Conservation (phyloP, 2,329 filamentous ascomycete species). For the Amphichorda felina region DNA sequence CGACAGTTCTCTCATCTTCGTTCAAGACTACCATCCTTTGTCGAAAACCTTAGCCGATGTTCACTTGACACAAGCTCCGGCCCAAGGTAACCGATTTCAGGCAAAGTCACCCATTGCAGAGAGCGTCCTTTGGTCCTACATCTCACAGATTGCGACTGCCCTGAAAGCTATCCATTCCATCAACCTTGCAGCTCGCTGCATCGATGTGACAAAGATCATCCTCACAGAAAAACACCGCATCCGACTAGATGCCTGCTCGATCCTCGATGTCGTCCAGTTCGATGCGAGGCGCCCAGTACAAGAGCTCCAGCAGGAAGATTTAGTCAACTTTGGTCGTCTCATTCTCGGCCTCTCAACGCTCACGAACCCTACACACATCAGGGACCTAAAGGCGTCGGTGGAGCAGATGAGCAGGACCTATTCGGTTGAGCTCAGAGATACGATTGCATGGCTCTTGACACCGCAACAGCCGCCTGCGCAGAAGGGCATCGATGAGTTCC, state of each 20-base stretch:
- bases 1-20: slow-evolving; percentile 88
- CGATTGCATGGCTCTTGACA: slow-evolving; percentile 69
- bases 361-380: slow-evolving; percentile 36
- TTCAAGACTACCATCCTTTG: slow-evolving; percentile 85
- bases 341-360: slow-evolving; percentile 74
- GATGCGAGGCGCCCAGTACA: slow-evolving; percentile 56
- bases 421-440: slow-evolving; percentile 66
- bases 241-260: slow-evolving; percentile 75
- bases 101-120: slow-evolving; percentile 47
- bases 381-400: slow-evolving; percentile 58
- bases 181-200: slow-evolving; percentile 72
- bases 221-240: slow-evolving; percentile 85
- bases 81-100: slow-evolving; percentile 30
- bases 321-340: slow-evolving; percentile 71
- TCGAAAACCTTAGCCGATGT: slow-evolving; percentile 83
- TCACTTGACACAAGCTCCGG: slow-evolving; percentile 32
- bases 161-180: slow-evolving; percentile 74
- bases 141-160: slow-evolving; percentile 82
- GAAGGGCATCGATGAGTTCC: slow-evolving; percentile 70
- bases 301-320: slow-evolving; percentile 80
- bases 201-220: slow-evolving; percentile 81
- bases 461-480: slow-evolving; percentile 41
- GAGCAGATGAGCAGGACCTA: slow-evolving; percentile 70
- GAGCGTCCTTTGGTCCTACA: slow-evolving; percentile 77
- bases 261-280: slow-evolving; percentile 80